Percentiles rank a stretch among this genome's conserved stretches.
phyloP scores from a whole-genome alignment of 163 green algal species.

The Chlamydomonas reinhardtii region DNA sequence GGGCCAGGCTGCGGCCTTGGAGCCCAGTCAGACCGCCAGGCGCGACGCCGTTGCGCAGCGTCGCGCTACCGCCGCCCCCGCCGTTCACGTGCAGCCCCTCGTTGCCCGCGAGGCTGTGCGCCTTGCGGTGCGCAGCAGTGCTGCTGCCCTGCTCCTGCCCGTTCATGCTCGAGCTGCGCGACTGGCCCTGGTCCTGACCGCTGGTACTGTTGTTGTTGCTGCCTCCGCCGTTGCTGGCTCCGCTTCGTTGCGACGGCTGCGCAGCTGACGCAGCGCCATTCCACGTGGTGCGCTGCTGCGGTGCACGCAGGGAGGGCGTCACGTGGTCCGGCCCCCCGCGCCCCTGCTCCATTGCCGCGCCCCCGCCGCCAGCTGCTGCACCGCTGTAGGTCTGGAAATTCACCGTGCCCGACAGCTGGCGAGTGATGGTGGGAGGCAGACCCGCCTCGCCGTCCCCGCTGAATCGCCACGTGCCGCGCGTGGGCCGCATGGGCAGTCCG shows the following conservation, averaged over 20 bases:
- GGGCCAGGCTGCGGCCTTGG: conserved; percentile 41
- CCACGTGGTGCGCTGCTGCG: conserved; percentile 25
- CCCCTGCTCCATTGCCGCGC: neutral
- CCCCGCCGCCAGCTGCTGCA: no score
- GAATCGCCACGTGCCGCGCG: neutral
- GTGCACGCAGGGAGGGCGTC: neutral
- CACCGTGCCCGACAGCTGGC: neutral
- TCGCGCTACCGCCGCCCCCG: neutral
- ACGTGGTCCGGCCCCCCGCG: neutral
- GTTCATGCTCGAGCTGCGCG: neutral
- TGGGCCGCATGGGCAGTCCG: neutral
- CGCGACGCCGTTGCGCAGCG: neutral
- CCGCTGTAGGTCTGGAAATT: no score
- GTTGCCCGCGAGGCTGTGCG: conserved; percentile 28
- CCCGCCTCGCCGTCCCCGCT: conserved; percentile 4
- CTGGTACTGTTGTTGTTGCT: neutral
- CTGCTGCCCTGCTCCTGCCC: neutral
- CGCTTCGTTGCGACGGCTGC: neutral
- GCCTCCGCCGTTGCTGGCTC: neutral
- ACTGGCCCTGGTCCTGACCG: neutral
- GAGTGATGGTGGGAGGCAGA: neutral
- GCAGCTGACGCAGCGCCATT: neutral
- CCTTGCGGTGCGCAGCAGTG: conserved; percentile 14
- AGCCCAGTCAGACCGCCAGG: neutral
- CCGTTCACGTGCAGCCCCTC: neutral